These are phyloP conservation scores for Podila horticola DNA, from an alignment of 192 early-diverging fungal species.

Conservation along the genomic window DNA sequence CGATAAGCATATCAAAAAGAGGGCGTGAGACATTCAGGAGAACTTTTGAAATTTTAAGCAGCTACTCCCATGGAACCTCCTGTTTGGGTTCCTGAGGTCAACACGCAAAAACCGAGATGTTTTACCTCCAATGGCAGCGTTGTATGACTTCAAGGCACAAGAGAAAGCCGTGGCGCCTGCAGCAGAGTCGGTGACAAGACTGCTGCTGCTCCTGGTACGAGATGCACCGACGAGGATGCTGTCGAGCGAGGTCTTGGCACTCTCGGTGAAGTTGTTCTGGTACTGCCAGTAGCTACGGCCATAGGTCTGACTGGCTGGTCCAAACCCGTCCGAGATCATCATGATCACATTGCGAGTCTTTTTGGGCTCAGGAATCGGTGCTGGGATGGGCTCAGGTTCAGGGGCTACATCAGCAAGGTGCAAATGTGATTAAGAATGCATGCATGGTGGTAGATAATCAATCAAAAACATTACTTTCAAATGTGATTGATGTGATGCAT, in stretches of 20 bases:
- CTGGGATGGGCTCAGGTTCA: not conserved
- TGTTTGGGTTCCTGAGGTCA: no score
- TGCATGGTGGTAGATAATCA: no score
- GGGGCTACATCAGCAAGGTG: not conserved
- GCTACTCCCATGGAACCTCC: no score
- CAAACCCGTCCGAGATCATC: slow-evolving; percentile 97
- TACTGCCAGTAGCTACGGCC: slow-evolving; percentile 84
- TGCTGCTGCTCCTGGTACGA: slow-evolving; percentile 83
- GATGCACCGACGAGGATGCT: slow-evolving; percentile 87
- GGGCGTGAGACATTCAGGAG: not conserved
- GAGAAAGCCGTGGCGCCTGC: slow-evolving; percentile 98
- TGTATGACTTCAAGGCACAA: slow-evolving; percentile 92
- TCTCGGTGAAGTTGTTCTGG: slow-evolving; percentile 49
- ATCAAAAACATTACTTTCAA: no score
- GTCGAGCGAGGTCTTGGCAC: slow-evolving; percentile 65
- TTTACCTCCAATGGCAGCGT: slow-evolving; percentile 88
- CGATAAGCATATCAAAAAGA: no score
- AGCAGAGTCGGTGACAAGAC: slow-evolving; percentile 94
- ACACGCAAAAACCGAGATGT: not conserved
- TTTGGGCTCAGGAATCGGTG: not conserved
- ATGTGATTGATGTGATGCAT: not conserved
- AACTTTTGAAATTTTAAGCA: not conserved
- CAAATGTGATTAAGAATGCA: no score
- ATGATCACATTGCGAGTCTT: slow-evolving; percentile 80
- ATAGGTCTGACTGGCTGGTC: slow-evolving; percentile 92